Base-by-base conservation (phyloP, 2,329 filamentous ascomycete species). In the Fusarium heterosporum region DNA sequence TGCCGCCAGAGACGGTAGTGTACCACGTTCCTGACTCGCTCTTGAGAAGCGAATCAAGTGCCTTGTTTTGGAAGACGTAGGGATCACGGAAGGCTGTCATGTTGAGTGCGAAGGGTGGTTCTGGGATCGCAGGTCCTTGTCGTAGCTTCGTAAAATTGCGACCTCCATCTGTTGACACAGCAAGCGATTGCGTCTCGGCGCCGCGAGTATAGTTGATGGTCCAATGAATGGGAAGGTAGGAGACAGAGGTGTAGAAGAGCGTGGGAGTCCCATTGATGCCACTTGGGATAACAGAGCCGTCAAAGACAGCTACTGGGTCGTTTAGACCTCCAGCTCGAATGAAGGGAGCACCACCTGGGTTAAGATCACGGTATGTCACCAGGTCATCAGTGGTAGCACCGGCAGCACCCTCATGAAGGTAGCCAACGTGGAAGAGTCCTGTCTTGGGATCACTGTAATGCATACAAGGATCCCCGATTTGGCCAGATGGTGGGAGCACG, bases 221-320 rank as follows among this genome's bases (percentile, higher is more conserved):
- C 80, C 80, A 83, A 38, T 81, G 77, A 13, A 83, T 82, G 0
- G 81, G 81, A 9, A 82, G 66, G 60, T 76, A 80, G 17, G 76
- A 77, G 13, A 83, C 79, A 3, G 78, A 80, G 4, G 81, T 82
- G 60, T 83, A 83, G 4, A 83, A 71, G 11, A 82, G 71, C 0
- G 80, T 83, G 4, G 80, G 79, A 7, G 74, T 77, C 16, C 79
- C 80, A 22, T 80, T 77, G 62, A 82, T 79, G 11, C 80, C 80
- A 5, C 56, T 69, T 11, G 81, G 79, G 43, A 82, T 81, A 16
- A 82, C 78, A 16, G 76, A 77, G 4, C 81, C 81, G 45, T 82
- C 81, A 52, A 83, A 83, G 16, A 83, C 79, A 12, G 69, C 69
- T 32, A 72, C 39, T 8, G 69, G 69, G 22, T 72, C 69, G 26